Percentiles rank a stretch among this genome's conserved stretches.
phyloP scores from a whole-genome alignment of 306 rosid species.

The Betula pendula region DNA sequence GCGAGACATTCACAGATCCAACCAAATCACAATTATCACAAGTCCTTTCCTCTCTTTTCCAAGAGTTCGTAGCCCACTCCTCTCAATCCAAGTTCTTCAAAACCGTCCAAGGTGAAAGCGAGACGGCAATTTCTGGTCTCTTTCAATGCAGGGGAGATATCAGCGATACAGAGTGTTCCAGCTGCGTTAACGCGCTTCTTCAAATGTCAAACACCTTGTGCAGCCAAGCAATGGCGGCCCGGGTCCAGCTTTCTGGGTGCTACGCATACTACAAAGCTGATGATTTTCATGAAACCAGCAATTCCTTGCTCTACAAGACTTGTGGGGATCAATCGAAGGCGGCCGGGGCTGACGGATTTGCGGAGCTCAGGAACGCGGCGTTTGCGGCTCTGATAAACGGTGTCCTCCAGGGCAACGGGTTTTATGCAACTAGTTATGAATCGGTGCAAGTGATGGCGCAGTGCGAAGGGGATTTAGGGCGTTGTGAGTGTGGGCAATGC shows the following conservation, averaged over 20 bases:
- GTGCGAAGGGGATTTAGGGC: slow-evolving; percentile 52
- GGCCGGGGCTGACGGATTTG: slow-evolving; percentile 14
- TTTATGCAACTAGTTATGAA: slow-evolving; percentile 27
- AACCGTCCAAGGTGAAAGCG: slow-evolving; percentile 24
- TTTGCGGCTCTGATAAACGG: slow-evolving; percentile 43
- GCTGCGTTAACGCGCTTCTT: slow-evolving; percentile 48
- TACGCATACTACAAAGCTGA: slow-evolving; percentile 47
- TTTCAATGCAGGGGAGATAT: slow-evolving; percentile 71
- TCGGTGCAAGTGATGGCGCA: slow-evolving; percentile 57
- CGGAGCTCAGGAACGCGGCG: slow-evolving; percentile 47
- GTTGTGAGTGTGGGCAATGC: slow-evolving; percentile 64
- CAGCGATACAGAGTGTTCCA: slow-evolving; percentile 43
- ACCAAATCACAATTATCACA: slow-evolving; percentile 30
- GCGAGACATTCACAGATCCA: slow-evolving; percentile 29
- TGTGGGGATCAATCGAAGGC: slow-evolving; percentile 40
- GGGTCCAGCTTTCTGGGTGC: slow-evolving; percentile 70
- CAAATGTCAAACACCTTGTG: slow-evolving; percentile 48
- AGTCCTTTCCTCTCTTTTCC: slow-evolving; percentile 42
- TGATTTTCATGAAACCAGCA: neutral
- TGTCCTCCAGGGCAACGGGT: slow-evolving; percentile 40
- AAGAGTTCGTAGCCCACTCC: slow-evolving; percentile 51
- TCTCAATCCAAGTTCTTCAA: slow-evolving; percentile 56
- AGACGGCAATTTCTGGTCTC: slow-evolving; percentile 39
- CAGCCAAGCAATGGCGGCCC: slow-evolving; percentile 37
- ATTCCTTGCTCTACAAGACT: slow-evolving; percentile 38